phyloP scores from a whole-genome alignment of 192 early-diverging fungal genomes.

The Backusella circina region DNA sequence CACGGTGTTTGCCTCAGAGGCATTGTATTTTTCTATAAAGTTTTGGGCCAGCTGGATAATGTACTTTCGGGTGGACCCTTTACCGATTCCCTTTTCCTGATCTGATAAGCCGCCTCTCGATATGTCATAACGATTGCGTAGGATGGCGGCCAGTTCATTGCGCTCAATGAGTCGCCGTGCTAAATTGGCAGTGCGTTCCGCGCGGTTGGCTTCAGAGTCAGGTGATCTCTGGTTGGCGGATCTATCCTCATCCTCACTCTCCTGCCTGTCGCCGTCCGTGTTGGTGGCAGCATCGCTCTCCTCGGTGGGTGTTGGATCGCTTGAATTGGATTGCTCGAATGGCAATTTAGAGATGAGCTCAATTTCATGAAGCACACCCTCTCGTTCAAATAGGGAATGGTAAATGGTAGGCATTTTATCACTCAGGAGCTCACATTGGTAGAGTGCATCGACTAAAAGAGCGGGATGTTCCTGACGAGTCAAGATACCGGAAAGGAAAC shows the following conservation, averaged over 20 bases:
- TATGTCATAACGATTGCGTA: conserved; percentile 1
- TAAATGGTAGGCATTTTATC: conserved; percentile 59
- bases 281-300: conserved; percentile 2
- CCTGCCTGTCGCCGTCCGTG: background rate
- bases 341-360: conserved; percentile 11
- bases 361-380: conserved; percentile 71
- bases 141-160: background rate
- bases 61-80: conserved; percentile 38
- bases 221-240: background rate
- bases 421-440: conserved; percentile 60
- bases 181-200: background rate
- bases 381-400: conserved; percentile 59
- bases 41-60: conserved; percentile 34
- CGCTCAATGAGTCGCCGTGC: conserved; percentile 8
- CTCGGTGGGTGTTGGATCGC: background rate
- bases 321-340: background rate
- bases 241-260: conserved; percentile 1
- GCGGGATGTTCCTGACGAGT: conserved; percentile 48
- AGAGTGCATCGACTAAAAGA: conserved; percentile 53
- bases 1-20: background rate
- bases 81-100: conserved; percentile 38
- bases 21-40: conserved; percentile 7
- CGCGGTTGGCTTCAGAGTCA: background rate
- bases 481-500: conserved; percentile 47
- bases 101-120: background rate